Evolutionary conservation across 352 stramenopile genomes (phyloP), one percentile per base, ranked within the genome.

Genomic region (Blastocystis sp.): DNA sequence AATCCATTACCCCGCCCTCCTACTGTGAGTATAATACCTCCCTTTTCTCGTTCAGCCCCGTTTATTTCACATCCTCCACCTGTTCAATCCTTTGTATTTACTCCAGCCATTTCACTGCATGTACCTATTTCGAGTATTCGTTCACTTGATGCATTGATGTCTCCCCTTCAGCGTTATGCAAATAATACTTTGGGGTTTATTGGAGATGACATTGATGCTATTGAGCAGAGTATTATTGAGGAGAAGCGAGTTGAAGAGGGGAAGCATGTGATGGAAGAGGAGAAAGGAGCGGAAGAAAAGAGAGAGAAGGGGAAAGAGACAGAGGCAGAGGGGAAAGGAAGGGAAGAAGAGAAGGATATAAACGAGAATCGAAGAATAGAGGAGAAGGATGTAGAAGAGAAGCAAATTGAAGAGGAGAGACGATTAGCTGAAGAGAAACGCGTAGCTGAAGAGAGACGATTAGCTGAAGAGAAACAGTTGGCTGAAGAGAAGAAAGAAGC

Each of bases 231-330:
- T 33, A 15, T 22, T 33, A 30, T 68, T 70, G n/a, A 48, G 60
- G 15, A 70, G n/a, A 48, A 48, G 3, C 27, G 1, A 40, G 33
- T 22, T 9, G 58, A 68, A 9, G 58, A 68, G 66, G 66, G 58
- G 66, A 77, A 53, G 9, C 5, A 77, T 37, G 27, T 58, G 40
- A 77, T 13, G 66, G 40, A 77, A 48, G 40, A 77, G 66, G 22
- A 54, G 40, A 5, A 15, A 30, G 19, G 24, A 68, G 37, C 37
- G 13, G 6, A 30, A 22, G 7, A 30, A 37, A 27, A 77, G 66
- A 19, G 37, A 9, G 15, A 19, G 27, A n/a, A 27, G 27, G 37
- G 40, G 66, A 48, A 30, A 48, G 37, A 17, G 6, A 9, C 54
- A 48, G 40, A 57, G 27, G 6, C 24, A 48, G 9, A 15, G 6